Base-by-base conservation (phyloP, 495 filamentous ascomycete genomes). In the Neurospora sp. region DNA sequence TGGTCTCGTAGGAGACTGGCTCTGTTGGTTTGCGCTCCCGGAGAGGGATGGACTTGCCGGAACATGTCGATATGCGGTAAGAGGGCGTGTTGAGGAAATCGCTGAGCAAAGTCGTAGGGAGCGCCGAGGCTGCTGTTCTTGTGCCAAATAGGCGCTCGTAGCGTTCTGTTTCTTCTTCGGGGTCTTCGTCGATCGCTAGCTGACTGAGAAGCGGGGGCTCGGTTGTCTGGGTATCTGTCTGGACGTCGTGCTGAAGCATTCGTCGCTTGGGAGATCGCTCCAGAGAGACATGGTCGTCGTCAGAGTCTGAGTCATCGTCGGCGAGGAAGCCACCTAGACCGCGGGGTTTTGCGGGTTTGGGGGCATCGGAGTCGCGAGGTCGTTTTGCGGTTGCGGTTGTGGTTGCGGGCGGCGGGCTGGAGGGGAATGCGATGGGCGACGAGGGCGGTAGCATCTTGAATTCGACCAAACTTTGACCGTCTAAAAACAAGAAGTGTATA, bases 1-100 rank as follows among this genome's bases (percentile, higher is more conserved):
- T 86, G 46, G 84, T 85, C 77, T 93, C 87, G 77, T 91, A 96
- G 0, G 91, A 87, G 38, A 89, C 79, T 5, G 83, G 76, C 4
- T 78, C 79, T 11, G 82, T 77, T 14, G 85, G 75, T 70, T 84
- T 86, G 62, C 88, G 90, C 73, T 85, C 78, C 9, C 82, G 80
- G 40, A 93, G 86, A 40, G 85, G 82, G 39, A 91, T 82, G 2
- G 84, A 84, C 71, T 86, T 90, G 71, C 93, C 93, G 2, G 88
- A 87, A 77, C 91, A 94, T 35, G 88, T 92, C 71, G 86, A 88
- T 27, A 92, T 84, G 40, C 87, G 82, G 77, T 84, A 81, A 14
- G 78, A 77, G 14, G 80, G 75, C 6, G 79, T 71, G 16, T 75
- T 69, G 39, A 72, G 72, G 40, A 54, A 31, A 11, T 71, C 40